Conservation (phyloP, 2,329 filamentous ascomycete species). For the Whalleya microplaca region DNA sequence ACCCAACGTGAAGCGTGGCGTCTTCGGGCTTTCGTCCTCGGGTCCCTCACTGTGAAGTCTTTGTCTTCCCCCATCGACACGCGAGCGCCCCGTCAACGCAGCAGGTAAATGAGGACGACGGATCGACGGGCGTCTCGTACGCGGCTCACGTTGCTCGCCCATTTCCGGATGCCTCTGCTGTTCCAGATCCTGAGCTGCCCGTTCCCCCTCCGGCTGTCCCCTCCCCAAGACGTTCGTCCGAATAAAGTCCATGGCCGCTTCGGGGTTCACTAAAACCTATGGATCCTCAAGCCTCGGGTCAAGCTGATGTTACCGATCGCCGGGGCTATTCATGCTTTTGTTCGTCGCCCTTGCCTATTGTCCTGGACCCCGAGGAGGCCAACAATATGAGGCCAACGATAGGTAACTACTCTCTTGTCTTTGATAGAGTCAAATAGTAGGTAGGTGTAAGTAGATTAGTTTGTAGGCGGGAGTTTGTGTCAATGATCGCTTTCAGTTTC, state of each 20-base stretch:
- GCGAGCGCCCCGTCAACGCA: slow-evolving; percentile 21
- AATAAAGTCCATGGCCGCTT: slow-evolving; percentile 29
- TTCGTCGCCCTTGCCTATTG: not conserved
- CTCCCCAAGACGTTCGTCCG: slow-evolving; percentile 26
- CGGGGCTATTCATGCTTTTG: slow-evolving; percentile 25
- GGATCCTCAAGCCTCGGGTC: slow-evolving; percentile 11
- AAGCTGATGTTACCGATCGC: slow-evolving; percentile 20
- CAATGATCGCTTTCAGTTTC: not conserved
- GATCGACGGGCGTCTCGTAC: slow-evolving; percentile 21
- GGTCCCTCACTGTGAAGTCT: slow-evolving; percentile 9
- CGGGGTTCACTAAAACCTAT: not conserved
- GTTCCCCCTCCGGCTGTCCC: slow-evolving; percentile 15
- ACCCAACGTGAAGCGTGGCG: slow-evolving; percentile 45
- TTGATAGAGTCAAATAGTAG: slow-evolving; percentile 5
- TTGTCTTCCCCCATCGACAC: slow-evolving; percentile 16
- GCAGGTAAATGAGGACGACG: slow-evolving; percentile 19
- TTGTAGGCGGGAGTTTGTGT: slow-evolving; percentile 10
- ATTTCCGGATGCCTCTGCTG: slow-evolving; percentile 23
- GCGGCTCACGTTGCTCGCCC: slow-evolving; percentile 22
- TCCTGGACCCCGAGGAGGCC: slow-evolving; percentile 3
- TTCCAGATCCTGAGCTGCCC: slow-evolving; percentile 18
- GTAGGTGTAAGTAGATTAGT: slow-evolving; percentile 8
- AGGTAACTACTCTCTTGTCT: not conserved
- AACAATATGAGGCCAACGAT: not conserved
- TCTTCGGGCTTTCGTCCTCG: slow-evolving; percentile 51